Base-by-base conservation (phyloP, 2,329 filamentous ascomycete species). In the Fusarium globosum region DNA sequence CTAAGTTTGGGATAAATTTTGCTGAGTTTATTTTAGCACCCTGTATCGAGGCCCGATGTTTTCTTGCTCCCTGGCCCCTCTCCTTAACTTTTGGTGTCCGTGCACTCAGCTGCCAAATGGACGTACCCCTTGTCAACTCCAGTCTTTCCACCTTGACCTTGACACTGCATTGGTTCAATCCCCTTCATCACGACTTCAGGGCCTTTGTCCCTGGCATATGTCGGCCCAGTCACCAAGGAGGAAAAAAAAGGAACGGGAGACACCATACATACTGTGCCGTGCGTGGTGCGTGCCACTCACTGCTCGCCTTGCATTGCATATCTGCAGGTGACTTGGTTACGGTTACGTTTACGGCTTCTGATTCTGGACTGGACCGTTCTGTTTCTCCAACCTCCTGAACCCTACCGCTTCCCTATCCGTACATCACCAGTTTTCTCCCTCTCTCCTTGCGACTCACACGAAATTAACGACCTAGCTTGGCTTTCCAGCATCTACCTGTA, bases 31-130 rank as follows among this genome's bases (percentile, higher is more conserved):
- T 30, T 30, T 30, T 30, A 30, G 11, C 28, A 11, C 28, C 28
- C 28, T 30, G 9, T 30, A 30, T 30, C 28, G 28, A 10, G 28
- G 28, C 28, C 28, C 11, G 28, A 30, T 30, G 28, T 30, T 30
- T 30, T 30, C 28, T 30, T 30, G 9, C 28, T 30, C 28, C 9
- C 28, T 30, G 28, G 28, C 28, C 30, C 30, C 49, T 53, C 71
- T 74, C 70, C 52, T 65, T 68, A 41, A 73, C 48, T 43, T 59
- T 58, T 36, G 49, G 62, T 36, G 69, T 57, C 57, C 63, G 71
- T 73, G 71, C 71, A 48, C 23, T 56, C 65, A 46, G 53, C 71
- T 69, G 71, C 71, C 67, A 73, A 39, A 71, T 43, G 41, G 20
- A 7, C 26, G 20, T 39, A 42, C 53, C 69, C 70, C 70, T 68